A percentile compares a stretch with the other conserved stretches of the same genome.
phyloP scores from a whole-genome alignment of 2,329 filamentous ascomycete genomes.

The Periconia macrospinosa region DNA sequence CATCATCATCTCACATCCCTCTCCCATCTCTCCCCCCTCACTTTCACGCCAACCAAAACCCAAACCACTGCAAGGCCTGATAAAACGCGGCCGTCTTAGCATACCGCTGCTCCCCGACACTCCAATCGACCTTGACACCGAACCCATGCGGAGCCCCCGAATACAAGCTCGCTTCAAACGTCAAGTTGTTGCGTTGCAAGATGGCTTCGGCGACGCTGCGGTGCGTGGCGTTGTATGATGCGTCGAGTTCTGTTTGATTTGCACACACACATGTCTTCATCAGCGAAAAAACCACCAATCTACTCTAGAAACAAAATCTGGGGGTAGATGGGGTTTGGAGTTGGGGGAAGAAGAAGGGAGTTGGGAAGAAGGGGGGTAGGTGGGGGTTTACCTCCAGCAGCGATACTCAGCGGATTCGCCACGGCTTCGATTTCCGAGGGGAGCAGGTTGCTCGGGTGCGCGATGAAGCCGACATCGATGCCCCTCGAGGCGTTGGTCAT shows the following conservation, averaged over 20 bases:
- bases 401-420: conserved; percentile 68
- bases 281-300: not conserved
- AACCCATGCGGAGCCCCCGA: conserved; percentile 38
- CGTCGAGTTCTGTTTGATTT: conserved; percentile 17
- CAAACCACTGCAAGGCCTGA: conserved; percentile 39
- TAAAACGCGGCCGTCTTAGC: conserved; percentile 38
- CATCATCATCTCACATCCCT: not conserved
- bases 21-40: not conserved
- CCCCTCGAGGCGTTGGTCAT: conserved; percentile 48
- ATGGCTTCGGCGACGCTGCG: conserved; percentile 26
- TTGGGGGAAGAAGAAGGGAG: too few species aligned
- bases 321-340: too few species aligned
- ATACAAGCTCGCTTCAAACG: conserved; percentile 36
- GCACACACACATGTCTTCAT: not conserved
- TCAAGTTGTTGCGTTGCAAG: conserved; percentile 27
- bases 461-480: conserved; percentile 68
- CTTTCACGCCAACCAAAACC: conserved; percentile 24
- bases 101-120: conserved; percentile 28
- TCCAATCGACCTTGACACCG: conserved; percentile 33
- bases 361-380: conserved; percentile 15
- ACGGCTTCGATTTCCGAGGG: conserved; percentile 67
- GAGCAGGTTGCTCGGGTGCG: conserved; percentile 71
- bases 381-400: conserved; percentile 57
- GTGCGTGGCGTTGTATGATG: conserved; percentile 12
- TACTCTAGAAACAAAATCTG: not conserved